Percentiles rank a stretch among this genome's conserved stretches.
These are phyloP conservation scores for Annulohypoxylon stygium DNA, from an alignment of 495 filamentous ascomycete species.

Conservation along the genomic window DNA sequence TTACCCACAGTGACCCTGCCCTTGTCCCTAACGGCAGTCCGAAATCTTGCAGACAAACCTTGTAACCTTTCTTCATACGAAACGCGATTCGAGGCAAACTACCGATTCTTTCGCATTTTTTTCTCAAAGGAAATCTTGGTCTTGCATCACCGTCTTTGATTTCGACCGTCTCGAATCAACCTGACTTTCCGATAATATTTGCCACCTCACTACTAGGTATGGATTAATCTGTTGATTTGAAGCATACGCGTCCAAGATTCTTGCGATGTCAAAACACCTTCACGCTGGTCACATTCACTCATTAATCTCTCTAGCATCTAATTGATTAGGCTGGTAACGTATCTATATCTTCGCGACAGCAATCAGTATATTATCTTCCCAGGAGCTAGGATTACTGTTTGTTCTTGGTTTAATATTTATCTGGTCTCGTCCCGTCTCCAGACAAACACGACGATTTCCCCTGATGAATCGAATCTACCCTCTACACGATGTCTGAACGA, in stretches of 20 bases:
- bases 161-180: slow-evolving; percentile 6
- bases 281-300: slow-evolving; percentile 13
- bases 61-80: not conserved
- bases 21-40: slow-evolving; percentile 9
- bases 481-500: slow-evolving; percentile 55
- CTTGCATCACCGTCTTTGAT: slow-evolving; percentile 29
- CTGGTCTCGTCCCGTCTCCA: not conserved
- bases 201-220: not conserved
- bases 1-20: slow-evolving; percentile 17
- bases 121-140: slow-evolving; percentile 28
- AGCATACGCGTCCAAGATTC: slow-evolving; percentile 36
- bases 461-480: slow-evolving; percentile 34
- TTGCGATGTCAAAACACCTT: slow-evolving; percentile 29
- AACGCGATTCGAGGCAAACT: slow-evolving; percentile 15
- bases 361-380: not conserved
- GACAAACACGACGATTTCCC: slow-evolving; percentile 1
- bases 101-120: slow-evolving; percentile 20
- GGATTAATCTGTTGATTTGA: slow-evolving; percentile 19
- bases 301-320: slow-evolving; percentile 6
- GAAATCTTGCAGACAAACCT: slow-evolving; percentile 10
- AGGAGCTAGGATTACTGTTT: not conserved
- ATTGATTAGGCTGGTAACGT: slow-evolving; percentile 16
- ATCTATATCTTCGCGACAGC: not conserved
- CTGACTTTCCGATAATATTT: not conserved
- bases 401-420: not conserved